Base-by-base conservation (phyloP, 2,329 filamentous ascomycete species). In the Botryosphaeria dothidea region DNA sequence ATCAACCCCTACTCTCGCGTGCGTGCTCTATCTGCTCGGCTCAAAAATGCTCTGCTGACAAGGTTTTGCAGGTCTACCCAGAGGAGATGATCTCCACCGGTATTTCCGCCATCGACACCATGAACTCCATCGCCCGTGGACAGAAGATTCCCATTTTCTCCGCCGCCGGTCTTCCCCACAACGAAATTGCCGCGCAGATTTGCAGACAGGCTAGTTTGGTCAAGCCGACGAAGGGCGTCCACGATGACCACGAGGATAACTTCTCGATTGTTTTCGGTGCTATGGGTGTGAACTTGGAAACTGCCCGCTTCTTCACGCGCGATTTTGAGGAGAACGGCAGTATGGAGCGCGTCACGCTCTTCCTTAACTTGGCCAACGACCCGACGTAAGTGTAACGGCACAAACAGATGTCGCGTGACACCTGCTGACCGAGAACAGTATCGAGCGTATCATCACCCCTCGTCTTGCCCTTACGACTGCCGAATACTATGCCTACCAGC, bases 121-220 rank as follows among this genome's bases (percentile, higher is more conserved):
- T 98, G 94, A 86, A 85, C 78, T 85, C 83, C 58, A 96, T 98
- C 79, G 95, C 96, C 69, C 93, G 95, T 87, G 95, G 95, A 68
- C 95, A 99, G 80, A 99, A 99, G 86, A 99, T 99, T 70, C 95
- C 96, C 72, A 99, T 99, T 75, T 99, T 99, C 88, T 99, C 95
- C 27, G 93, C 95, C 63, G 90, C 95, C 67, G 95, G 95, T 93
- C 88, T 99, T 66, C 96, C 96, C 43, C 96, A 99, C 84, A 99
- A 99, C 83, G 95, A 99, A 85, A 98, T 99, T 75, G 96, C 96
- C 66, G 96, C 95, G 52, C 93, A 97, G 83, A 99, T 99, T 81
- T 97, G 93, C 85, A 90, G 96, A 82, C 95, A 99, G 81, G 95
- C 95, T 72, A 88, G 94, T 80, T 83, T 99, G 77, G 96, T 98